Evolutionary conservation across 257 asterid species (phyloP), one percentile per base, ranked within the genome.

Genomic region (Nicotiana undulata): DNA sequence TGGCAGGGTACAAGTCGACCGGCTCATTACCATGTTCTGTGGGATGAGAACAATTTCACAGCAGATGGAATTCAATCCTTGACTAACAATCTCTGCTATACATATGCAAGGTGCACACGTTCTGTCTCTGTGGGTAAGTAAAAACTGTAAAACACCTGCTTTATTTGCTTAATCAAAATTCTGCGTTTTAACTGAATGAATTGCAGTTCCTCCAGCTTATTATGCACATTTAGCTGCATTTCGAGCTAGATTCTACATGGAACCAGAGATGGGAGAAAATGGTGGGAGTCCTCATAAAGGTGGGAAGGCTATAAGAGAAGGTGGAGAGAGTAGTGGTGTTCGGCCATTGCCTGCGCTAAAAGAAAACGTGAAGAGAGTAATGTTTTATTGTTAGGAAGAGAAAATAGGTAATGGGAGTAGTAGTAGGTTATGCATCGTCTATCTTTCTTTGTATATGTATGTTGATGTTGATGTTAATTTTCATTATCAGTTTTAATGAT

Each of bases 41-140:
- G 99, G 99, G 99, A 95, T 28, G 99, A 95, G 86, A 95, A 95
- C 88, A 95, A 93, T 83, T 95, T 95, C 79, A 93, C 97, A 1
- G 98, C 99, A 0, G 99, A 95, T 28, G 99, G 97, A 13, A 95
- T 95, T 84, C 99, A 95, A 74, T 93, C 97, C 0, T 77, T 95
- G 90, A 95, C 99, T 2, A 95, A 95, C 88, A 95, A 95, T 83
- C 98, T 95, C 55, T 95, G 99, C 83, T 95, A 95, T 46, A 95
- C 99, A 24, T 95, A 95, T 61, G 99, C 99, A 17, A 89, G 99
- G 79, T 95, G 99, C 90, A 95, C 99, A 0, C 98, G 99, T 58
- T 95, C 99, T 0, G 99, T 95, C 66, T 95, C 99, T 24, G 97
- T 95, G 2, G 99, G 99, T 95, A 82, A 87, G 97, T 86, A 10